phyloP scores from a whole-genome alignment of 768 basidiomycete species.

The Tylopilus balloui region DNA sequence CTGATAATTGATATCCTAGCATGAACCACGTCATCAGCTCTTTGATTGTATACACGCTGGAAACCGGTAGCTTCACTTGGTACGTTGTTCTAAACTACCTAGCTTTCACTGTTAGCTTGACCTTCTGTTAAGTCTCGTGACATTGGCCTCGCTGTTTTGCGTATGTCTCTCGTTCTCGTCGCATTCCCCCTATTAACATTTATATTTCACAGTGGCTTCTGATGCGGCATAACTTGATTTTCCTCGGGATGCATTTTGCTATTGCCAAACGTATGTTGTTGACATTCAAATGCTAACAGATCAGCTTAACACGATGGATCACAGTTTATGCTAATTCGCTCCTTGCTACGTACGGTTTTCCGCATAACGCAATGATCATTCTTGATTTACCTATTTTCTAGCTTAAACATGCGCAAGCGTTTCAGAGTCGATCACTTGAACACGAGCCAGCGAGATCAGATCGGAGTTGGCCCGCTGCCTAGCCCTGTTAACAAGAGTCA shows the following conservation, averaged over 20 bases:
- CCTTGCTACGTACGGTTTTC: constrained; percentile 29
- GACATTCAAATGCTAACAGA: no score
- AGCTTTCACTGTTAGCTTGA: not conserved
- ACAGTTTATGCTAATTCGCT: constrained; percentile 33
- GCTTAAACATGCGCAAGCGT: constrained; percentile 31
- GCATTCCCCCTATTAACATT: not conserved
- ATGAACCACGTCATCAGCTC: constrained; percentile 47
- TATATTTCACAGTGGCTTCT: constrained; percentile 22
- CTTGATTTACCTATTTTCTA: not conserved
- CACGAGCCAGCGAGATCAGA: constrained; percentile 26
- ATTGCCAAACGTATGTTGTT: constrained; percentile 30
- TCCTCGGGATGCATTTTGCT: constrained; percentile 34
- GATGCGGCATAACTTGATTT: constrained; percentile 35
- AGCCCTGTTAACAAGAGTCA: constrained; percentile 20
- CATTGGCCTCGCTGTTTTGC: constrained; percentile 32
- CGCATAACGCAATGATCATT: not conserved
- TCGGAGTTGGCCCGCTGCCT: constrained; percentile 8
- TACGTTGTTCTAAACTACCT: constrained; percentile 1
- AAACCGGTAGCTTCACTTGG: constrained; percentile 49
- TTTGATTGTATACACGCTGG: constrained; percentile 49
- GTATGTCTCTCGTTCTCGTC: constrained; percentile 13
- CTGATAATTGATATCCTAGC: constrained; percentile 22
- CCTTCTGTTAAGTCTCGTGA: constrained; percentile 21
- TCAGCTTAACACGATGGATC: not conserved
- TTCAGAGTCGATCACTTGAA: constrained; percentile 22